phyloP scores from a whole-genome alignment of 2,329 filamentous ascomycete genomes.

The Arachnomyces sp. region DNA sequence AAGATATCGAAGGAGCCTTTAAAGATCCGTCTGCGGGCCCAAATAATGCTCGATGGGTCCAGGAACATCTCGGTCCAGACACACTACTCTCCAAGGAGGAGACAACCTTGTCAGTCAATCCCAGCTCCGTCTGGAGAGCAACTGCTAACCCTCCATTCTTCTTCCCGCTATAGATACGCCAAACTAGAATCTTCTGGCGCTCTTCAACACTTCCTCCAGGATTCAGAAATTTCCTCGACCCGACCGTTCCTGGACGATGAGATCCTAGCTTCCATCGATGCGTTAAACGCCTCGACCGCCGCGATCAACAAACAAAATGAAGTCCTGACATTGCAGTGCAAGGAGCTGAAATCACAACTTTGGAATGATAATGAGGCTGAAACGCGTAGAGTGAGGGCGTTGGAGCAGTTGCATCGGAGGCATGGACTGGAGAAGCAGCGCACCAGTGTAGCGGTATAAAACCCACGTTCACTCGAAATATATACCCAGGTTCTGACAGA shows the following conservation, averaged over 20 bases:
- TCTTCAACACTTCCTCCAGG: conserved; percentile 22
- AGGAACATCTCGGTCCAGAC: conserved; percentile 23
- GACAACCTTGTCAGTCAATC: conserved; percentile 24
- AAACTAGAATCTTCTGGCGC: conserved; percentile 26
- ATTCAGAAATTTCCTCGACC: conserved; percentile 21
- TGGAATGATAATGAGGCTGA: conserved; percentile 16
- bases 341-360: conserved; percentile 21
- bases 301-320: conserved; percentile 27
- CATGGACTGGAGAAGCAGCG: conserved; percentile 29
- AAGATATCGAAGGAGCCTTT: conserved; percentile 23
- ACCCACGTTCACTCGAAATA: no score
- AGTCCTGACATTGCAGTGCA: conserved; percentile 25
- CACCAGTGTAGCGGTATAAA: conserved; percentile 24
- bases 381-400: conserved; percentile 19
- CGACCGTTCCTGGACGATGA: conserved; percentile 34
- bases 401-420: conserved; percentile 26
- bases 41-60: conserved; percentile 25
- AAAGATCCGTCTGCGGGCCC: conserved; percentile 11
- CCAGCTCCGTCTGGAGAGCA: conserved; percentile 29
- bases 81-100: conserved; percentile 35
- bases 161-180: conserved; percentile 23
- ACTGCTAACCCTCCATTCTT: conserved; percentile 11
- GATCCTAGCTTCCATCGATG: conserved; percentile 27
- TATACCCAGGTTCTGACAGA: not conserved
- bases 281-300: conserved; percentile 30